These are phyloP conservation scores for Rosa chinensis DNA, from an alignment of 306 rosid genomes.

Conservation along the genomic window DNA sequence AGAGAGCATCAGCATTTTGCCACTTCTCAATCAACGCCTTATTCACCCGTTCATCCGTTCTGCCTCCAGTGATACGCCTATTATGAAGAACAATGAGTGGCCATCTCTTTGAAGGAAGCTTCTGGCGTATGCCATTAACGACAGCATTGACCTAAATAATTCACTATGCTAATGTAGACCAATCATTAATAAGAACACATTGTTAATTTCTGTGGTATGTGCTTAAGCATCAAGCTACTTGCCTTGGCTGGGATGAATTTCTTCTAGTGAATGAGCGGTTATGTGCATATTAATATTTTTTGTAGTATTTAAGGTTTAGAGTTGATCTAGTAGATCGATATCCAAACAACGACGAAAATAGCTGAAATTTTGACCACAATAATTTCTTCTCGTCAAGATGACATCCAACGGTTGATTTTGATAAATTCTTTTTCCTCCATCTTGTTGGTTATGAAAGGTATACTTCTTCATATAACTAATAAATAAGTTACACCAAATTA, in stretches of 20 bases:
- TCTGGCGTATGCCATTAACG: conserved; percentile 69
- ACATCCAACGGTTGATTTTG: no score
- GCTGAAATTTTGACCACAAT: no score
- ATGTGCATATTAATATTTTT: no score
- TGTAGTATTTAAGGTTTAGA: no score
- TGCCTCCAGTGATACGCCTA: conserved; percentile 67
- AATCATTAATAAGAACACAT: conserved; percentile 6
- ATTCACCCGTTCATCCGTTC: conserved; percentile 62
- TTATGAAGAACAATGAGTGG: conserved; percentile 88
- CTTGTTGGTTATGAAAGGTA: no score
- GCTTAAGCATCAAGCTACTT: conserved; percentile 40
- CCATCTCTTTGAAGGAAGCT: conserved; percentile 76
- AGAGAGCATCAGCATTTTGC: conserved; percentile 76
- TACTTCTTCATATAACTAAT: no score
- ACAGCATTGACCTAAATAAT: conserved; percentile 63
- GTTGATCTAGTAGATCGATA: no score
- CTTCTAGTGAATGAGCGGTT: conserved; percentile 25
- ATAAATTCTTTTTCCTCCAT: no score
- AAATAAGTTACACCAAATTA: no score
- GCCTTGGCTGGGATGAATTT: conserved; percentile 75
- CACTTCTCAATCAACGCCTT: conserved; percentile 73
- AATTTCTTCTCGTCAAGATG: no score
- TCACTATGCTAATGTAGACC: conserved; percentile 16
- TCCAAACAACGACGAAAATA: no score
- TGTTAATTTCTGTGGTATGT: neutral